phyloP scores from a whole-genome alignment of 495 filamentous ascomycete species.

The Penicillium diatomitis region DNA sequence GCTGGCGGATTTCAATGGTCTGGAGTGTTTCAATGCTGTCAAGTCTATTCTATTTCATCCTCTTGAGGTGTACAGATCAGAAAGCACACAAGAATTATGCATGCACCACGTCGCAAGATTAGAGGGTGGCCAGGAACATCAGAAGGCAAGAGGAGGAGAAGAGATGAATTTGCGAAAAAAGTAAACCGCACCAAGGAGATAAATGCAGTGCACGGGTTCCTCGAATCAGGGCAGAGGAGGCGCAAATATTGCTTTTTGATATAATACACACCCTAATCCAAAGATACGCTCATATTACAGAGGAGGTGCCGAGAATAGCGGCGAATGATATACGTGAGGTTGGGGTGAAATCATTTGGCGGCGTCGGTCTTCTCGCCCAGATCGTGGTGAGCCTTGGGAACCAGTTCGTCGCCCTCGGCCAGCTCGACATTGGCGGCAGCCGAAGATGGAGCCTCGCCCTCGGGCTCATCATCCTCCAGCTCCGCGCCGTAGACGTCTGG shows the following conservation, averaged over 20 bases:
- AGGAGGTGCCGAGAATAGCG: slow-evolving; percentile 3
- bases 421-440: slow-evolving; percentile 15
- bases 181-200: slow-evolving; percentile 13
- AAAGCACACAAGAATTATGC: slow-evolving; percentile 17
- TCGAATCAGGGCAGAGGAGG: slow-evolving; percentile 10
- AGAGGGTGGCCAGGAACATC: slow-evolving; percentile 9
- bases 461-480: slow-evolving; percentile 64
- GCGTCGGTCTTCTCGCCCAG: slow-evolving; percentile 24
- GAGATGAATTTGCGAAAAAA: slow-evolving; percentile 18
- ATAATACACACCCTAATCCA: slow-evolving; percentile 23
- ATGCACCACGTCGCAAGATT: slow-evolving; percentile 25
- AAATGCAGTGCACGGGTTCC: slow-evolving; percentile 1
- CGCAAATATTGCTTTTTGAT: slow-evolving; percentile 9
- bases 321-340: slow-evolving; percentile 4
- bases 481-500: slow-evolving; percentile 91
- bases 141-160: slow-evolving; percentile 18
- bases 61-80: slow-evolving; percentile 5
- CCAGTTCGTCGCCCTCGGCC: slow-evolving; percentile 33
- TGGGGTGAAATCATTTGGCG: slow-evolving; percentile 12
- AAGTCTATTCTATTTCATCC: slow-evolving; percentile 19
- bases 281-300: slow-evolving; percentile 8
- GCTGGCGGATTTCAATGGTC: no score
- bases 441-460: slow-evolving; percentile 10
- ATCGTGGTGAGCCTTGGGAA: slow-evolving; percentile 46
- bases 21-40: slow-evolving; percentile 8